A percentile compares a stretch with the other conserved stretches of the same genome.
These are phyloP conservation scores for Claviceps sp. DNA, from an alignment of 2,329 filamentous ascomycete species.

Conservation along the genomic window DNA sequence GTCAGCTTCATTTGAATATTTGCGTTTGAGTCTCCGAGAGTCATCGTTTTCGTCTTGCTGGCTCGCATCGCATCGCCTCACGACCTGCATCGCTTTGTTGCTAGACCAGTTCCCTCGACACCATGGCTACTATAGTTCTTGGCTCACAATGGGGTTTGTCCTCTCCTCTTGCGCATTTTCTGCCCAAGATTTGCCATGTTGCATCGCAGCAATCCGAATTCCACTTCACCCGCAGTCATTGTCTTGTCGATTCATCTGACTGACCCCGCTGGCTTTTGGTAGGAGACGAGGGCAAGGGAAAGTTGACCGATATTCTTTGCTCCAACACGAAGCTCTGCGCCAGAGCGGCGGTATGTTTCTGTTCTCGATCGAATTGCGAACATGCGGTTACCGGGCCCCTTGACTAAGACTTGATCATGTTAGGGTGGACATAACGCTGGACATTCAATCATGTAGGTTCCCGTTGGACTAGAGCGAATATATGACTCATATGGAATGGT, in stretches of 20 bases:
- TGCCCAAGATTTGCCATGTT: not conserved
- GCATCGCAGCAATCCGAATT: not conserved
- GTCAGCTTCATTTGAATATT: not conserved
- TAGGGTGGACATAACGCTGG: conserved; percentile 20
- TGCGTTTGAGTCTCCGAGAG: not conserved
- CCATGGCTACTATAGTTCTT: conserved; percentile 11
- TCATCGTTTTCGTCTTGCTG: not conserved
- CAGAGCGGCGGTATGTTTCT: conserved; percentile 14
- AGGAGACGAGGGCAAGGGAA: conserved; percentile 27
- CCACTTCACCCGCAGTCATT: not conserved
- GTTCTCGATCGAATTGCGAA: conserved; percentile 8
- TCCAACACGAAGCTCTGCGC: conserved; percentile 19
- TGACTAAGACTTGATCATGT: not conserved
- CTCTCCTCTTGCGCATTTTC: conserved; percentile 2
- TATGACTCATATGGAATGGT: too few relatives aligned
- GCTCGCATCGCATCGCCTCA: not conserved
- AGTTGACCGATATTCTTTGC: conserved; percentile 22
- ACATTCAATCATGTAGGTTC: conserved; percentile 11
- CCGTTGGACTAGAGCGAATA: not conserved
- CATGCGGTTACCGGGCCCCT: conserved; percentile 6
- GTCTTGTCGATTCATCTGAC: conserved; percentile 4
- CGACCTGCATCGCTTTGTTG: not conserved
- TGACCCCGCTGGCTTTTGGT: not conserved
- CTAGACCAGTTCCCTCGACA: not conserved
- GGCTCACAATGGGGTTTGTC: conserved; percentile 26